Evolutionary conservation across 1,139 yeast species (phyloP).

Genomic region (Starmera stellimalicola): DNA sequence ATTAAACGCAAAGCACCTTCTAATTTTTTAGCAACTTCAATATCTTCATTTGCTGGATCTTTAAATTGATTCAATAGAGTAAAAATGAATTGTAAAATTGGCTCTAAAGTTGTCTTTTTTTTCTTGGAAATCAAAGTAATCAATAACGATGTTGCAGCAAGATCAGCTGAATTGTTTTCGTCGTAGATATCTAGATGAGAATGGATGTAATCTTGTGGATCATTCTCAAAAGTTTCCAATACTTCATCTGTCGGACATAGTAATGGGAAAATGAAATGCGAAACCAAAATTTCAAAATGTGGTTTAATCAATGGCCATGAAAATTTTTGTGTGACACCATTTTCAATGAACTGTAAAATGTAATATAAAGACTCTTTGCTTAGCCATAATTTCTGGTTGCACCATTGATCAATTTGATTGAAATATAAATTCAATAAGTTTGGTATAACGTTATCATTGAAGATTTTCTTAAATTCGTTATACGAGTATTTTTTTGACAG

Average conservation of each 20-base stretch:
- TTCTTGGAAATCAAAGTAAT: conserved; percentile 63
- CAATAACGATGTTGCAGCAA: conserved; percentile 55
- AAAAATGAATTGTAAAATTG: conserved; percentile 60
- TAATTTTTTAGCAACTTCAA: conserved; percentile 57
- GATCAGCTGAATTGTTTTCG: conserved; percentile 56
- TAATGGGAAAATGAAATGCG: conserved; percentile 72
- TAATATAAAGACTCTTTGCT: conserved; percentile 58
- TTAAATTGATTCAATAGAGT: conserved; percentile 36
- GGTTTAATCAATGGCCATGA: conserved; percentile 71
- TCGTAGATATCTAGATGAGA: conserved; percentile 58
- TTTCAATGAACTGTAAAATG: conserved; percentile 62
- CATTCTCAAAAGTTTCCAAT: conserved; percentile 72
- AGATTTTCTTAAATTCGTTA: conserved; percentile 38
- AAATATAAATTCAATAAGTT: conserved; percentile 59
- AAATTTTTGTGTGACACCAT: conserved; percentile 53
- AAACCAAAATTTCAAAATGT: conserved; percentile 52
- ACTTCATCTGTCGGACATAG: conserved; percentile 63
- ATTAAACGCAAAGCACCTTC: conserved; percentile 79
- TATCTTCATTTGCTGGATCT: conserved; percentile 28
- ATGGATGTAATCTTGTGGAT: conserved; percentile 87
- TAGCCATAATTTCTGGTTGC: conserved; percentile 56
- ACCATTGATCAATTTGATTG: conserved; percentile 66
- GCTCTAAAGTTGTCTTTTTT: conserved; percentile 48
- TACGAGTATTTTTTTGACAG: conserved; percentile 44
- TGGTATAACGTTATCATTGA: conserved; percentile 55